Conservation (phyloP, 2,329 filamentous ascomycete species). For the Epichloe bromicola region DNA sequence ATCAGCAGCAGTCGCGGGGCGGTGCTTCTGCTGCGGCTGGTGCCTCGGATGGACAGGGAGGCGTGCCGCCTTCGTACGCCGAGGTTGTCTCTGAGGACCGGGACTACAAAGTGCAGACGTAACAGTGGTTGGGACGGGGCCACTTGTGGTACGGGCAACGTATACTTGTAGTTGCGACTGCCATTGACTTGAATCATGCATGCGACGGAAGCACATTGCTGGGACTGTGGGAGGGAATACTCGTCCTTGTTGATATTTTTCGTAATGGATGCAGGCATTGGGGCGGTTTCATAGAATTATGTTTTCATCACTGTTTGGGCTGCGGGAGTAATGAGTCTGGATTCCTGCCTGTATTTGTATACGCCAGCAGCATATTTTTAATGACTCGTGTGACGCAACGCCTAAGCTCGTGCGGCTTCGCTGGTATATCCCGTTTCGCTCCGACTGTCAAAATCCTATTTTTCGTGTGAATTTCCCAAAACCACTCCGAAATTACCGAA, state of each 20-base stretch:
- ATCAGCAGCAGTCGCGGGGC: conserved; percentile 13
- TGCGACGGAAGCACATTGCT: not conserved
- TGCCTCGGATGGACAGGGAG: conserved; percentile 24
- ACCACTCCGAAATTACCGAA: not conserved
- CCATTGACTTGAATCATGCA: not conserved
- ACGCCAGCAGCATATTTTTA: not conserved
- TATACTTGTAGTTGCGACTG: not conserved
- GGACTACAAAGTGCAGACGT: conserved; percentile 75
- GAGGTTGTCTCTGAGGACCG: conserved; percentile 81
- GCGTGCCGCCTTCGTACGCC: conserved; percentile 69
- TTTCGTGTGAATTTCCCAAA: not conserved
- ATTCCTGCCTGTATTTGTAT: not conserved
- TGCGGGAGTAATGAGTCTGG: not conserved
- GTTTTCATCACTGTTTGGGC: not conserved
- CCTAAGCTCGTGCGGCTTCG: too few species aligned
- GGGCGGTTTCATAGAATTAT: too few species aligned
- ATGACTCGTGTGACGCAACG: not conserved
- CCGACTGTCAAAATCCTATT: not conserved
- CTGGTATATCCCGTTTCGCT: not conserved
- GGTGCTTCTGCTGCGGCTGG: conserved; percentile 28
- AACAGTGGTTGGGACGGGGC: conserved; percentile 11
- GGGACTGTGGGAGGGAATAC: too few species aligned
- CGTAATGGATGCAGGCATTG: too few species aligned
- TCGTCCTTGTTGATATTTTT: too few species aligned
- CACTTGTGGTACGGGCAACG: not conserved